A percentile compares a stretch with the other conserved stretches of the same genome.
phyloP scores from a whole-genome alignment of 345 rosid genomes.

The Dimocarpus longan region DNA sequence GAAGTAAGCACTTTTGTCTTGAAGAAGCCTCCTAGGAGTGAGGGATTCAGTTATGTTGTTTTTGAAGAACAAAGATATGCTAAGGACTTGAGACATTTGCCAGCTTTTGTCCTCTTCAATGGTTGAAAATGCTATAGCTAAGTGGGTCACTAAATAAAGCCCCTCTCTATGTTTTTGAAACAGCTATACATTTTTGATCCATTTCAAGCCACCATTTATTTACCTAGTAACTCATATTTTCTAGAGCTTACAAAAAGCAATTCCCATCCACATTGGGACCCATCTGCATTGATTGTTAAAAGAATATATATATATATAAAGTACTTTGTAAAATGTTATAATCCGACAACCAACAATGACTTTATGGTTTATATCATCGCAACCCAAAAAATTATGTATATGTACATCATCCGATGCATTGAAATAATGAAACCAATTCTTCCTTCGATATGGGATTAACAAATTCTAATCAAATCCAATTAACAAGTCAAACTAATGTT shows the following conservation, averaged over 20 bases:
- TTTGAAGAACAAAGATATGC: slow-evolving; percentile 32
- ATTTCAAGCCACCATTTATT: background rate
- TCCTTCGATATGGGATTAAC: background rate
- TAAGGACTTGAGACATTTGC: slow-evolving; percentile 25
- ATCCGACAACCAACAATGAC: background rate
- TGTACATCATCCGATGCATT: background rate
- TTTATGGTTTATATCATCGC: background rate
- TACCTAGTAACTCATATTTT: background rate
- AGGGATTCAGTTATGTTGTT: slow-evolving; percentile 30
- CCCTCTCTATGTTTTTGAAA: slow-evolving; percentile 3
- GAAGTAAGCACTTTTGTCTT: slow-evolving; percentile 55
- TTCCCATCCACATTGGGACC: slow-evolving; percentile 8
- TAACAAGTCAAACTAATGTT: background rate
- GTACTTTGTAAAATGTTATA: background rate
- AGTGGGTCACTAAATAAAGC: slow-evolving; percentile 29
- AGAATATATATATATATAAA: slow-evolving; percentile 22
- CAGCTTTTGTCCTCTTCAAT: slow-evolving; percentile 42
- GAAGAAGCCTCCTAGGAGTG: slow-evolving; percentile 53
- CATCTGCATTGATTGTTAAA: slow-evolving; percentile 6
- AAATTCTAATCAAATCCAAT: background rate
- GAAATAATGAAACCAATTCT: background rate
- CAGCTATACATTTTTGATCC: slow-evolving; percentile 6
- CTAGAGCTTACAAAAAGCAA: slow-evolving; percentile 20
- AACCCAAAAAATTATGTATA: background rate
- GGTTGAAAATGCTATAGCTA: slow-evolving; percentile 19